A percentile compares a stretch with the other conserved stretches of the same genome.
phyloP scores from a whole-genome alignment of 1,284 basidiomycete genomes.

The Tremellales sp. region DNA sequence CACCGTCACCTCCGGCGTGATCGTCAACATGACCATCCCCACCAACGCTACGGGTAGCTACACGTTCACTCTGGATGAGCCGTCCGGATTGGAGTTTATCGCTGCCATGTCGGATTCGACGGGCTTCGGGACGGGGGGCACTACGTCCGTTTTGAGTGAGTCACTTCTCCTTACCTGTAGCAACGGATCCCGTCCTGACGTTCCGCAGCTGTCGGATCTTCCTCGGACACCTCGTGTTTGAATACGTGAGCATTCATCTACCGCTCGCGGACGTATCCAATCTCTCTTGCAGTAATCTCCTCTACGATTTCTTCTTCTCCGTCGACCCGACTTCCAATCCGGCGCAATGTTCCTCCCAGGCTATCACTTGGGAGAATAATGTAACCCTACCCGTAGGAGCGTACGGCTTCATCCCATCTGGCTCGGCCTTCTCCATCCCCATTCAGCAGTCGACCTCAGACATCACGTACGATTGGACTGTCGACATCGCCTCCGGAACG shows the following conservation, averaged over 20 bases:
- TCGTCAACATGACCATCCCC: slow-evolving; percentile 40
- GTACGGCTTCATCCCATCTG: slow-evolving; percentile 38
- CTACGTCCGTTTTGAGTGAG: slow-evolving; percentile 36
- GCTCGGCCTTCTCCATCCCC: slow-evolving; percentile 35
- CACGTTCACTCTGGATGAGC: slow-evolving; percentile 31
- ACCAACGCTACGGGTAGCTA: slow-evolving; percentile 15
- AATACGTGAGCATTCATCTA: slow-evolving; percentile 3
- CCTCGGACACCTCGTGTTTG: slow-evolving; percentile 29
- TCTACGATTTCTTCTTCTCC: slow-evolving; percentile 38
- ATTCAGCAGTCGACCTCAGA: slow-evolving; percentile 18
- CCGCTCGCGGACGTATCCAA: not conserved
- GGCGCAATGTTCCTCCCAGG: slow-evolving; percentile 27
- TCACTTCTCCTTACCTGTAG: not conserved
- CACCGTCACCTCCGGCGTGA: slow-evolving; percentile 19
- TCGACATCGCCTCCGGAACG: slow-evolving; percentile 34
- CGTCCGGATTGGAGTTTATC: slow-evolving; percentile 33
- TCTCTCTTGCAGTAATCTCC: slow-evolving; percentile 14
- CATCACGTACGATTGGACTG: slow-evolving; percentile 29
- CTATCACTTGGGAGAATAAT: slow-evolving; percentile 33
- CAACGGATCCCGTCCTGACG: not conserved
- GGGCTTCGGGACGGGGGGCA: slow-evolving; percentile 40
- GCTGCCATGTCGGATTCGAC: slow-evolving; percentile 37
- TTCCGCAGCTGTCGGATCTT: slow-evolving; percentile 31
- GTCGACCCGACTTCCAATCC: slow-evolving; percentile 27
- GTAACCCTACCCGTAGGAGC: slow-evolving; percentile 29